A percentile compares a stretch with the other conserved stretches of the same genome.
Conservation (phyloP, 805 yeast genomes). For the Kluyveromyces starmeri region DNA sequence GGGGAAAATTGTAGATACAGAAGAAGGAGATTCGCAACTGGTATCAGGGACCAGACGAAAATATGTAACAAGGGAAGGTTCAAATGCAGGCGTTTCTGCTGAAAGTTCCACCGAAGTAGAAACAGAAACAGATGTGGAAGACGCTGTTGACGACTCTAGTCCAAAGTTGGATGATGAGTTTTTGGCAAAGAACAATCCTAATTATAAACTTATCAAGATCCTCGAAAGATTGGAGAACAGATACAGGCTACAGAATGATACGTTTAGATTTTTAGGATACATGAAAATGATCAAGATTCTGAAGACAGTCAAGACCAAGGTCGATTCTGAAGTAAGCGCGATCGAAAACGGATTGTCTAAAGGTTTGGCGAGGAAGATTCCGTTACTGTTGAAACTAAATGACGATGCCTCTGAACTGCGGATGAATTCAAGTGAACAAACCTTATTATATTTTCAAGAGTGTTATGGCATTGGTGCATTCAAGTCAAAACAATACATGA, state of each 20-base stretch:
- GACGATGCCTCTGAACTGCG: conserved; percentile 18
- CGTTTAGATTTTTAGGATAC: conserved; percentile 23
- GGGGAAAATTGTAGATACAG: conserved; percentile 4
- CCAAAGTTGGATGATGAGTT: neutral
- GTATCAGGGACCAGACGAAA: too few species aligned
- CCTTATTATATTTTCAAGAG: conserved; percentile 18
- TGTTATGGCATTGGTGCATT: conserved; percentile 25
- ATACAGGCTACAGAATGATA: conserved; percentile 22
- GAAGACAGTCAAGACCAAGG: conserved; percentile 12
- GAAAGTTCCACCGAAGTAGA: neutral
- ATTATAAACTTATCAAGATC: conserved; percentile 14
- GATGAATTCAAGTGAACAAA: conserved; percentile 10
- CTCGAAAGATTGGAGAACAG: conserved; percentile 16
- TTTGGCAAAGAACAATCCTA: conserved; percentile 5
- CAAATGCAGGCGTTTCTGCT: neutral
- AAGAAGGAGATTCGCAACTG: neutral
- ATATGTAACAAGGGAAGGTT: neutral
- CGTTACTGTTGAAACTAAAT: conserved; percentile 19
- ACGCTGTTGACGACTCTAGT: neutral
- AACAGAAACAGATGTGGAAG: neutral
- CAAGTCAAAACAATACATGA: conserved; percentile 21
- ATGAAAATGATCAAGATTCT: conserved; percentile 20
- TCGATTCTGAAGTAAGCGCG: conserved; percentile 24
- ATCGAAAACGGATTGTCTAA: conserved; percentile 13
- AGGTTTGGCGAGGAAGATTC: conserved; percentile 27